These are phyloP conservation scores for Chlorencoelia australis DNA, from an alignment of 2,329 filamentous ascomycete genomes.

Conservation along the genomic window DNA sequence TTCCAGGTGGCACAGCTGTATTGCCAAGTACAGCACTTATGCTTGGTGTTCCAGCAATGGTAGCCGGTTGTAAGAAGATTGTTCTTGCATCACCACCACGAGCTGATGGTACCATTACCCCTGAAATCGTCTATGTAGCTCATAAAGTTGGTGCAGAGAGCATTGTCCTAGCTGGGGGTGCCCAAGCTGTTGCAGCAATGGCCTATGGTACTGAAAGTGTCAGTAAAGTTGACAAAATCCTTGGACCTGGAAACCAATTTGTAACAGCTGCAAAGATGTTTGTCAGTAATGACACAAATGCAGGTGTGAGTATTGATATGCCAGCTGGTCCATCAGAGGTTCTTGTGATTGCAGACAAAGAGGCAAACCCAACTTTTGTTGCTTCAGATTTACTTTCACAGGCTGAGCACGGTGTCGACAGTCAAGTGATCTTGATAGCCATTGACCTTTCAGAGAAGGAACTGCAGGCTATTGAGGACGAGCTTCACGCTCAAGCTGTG, in stretches of 20 bases:
- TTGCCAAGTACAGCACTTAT: conserved; percentile 94
- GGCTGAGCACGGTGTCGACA: conserved; percentile 93
- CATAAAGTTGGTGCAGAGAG: conserved; percentile 95
- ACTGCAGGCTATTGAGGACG: conserved; percentile 77
- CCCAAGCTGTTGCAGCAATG: conserved; percentile 91
- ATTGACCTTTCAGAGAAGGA: conserved; percentile 66
- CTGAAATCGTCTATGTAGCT: conserved; percentile 93
- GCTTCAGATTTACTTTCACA: conserved; percentile 91
- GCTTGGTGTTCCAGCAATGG: conserved; percentile 95
- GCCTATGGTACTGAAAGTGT: conserved; percentile 94
- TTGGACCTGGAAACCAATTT: conserved; percentile 96
- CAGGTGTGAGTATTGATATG: conserved; percentile 95
- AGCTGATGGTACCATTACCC: conserved; percentile 79
- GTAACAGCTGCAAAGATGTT: conserved; percentile 98
- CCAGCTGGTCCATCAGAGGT: conserved; percentile 94
- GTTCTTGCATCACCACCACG: conserved; percentile 88
- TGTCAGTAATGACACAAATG: conserved; percentile 93
- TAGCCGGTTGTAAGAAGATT: conserved; percentile 91
- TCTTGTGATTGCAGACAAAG: conserved; percentile 84
- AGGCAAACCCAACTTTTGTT: conserved; percentile 86
- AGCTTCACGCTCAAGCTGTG: conserved; percentile 78
- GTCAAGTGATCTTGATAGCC: conserved; percentile 85
- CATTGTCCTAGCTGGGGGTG: conserved; percentile 90
- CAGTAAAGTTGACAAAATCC: conserved; percentile 96
- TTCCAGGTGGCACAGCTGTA: conserved; percentile 94